phyloP scores from a whole-genome alignment of 352 stramenopile genomes.

The Globisporangium viniferum region DNA sequence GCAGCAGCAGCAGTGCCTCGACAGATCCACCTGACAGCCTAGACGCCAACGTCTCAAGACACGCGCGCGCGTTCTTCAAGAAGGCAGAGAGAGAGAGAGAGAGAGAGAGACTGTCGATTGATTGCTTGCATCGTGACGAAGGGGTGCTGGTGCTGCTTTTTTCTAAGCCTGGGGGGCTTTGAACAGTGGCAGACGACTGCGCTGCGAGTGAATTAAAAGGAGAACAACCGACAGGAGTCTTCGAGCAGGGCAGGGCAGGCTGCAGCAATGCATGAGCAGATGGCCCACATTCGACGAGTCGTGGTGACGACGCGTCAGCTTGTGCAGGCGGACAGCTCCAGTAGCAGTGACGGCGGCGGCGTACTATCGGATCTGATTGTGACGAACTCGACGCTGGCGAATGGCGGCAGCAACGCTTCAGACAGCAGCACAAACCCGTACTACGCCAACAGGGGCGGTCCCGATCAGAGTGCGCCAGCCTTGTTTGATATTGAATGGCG shows the following conservation, averaged over 20 bases:
- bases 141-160: too few species aligned
- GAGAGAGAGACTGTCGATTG: too few species aligned
- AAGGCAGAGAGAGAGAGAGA: too few species aligned
- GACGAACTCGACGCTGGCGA: neutral
- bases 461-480: neutral
- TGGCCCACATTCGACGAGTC: neutral
- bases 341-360: neutral
- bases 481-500: neutral
- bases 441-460: neutral
- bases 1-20: too few species aligned
- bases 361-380: neutral
- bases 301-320: neutral
- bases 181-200: neutral
- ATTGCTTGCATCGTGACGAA: too few species aligned
- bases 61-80: too few species aligned
- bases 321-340: neutral
- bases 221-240: neutral
- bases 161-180: too few species aligned
- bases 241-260: neutral
- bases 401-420: neutral
- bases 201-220: neutral
- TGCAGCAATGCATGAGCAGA: neutral
- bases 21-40: too few species aligned
- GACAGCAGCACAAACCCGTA: constrained; percentile 1
- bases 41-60: too few species aligned